phyloP scores from a whole-genome alignment of 1,284 basidiomycete genomes.

The Puccinia coronata region DNA sequence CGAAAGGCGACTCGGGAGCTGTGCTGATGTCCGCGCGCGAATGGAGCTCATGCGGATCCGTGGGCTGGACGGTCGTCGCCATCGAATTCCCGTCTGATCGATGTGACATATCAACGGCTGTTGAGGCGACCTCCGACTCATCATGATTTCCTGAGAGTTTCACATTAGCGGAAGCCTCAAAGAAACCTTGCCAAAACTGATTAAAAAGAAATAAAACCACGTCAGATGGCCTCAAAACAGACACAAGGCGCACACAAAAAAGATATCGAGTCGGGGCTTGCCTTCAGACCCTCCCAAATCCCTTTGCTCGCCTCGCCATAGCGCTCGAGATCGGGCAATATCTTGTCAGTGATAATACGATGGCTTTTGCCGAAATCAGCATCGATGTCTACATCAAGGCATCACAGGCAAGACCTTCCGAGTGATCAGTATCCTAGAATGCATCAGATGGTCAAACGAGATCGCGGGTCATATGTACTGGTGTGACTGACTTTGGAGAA shows the following conservation, averaged over 20 bases:
- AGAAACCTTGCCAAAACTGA: constrained; percentile 59
- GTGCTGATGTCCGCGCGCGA: not conserved
- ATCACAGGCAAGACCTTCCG: not conserved
- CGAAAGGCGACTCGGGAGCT: constrained; percentile 18
- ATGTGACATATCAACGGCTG: constrained; percentile 4
- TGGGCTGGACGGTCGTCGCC: constrained; percentile 13
- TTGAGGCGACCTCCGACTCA: constrained; percentile 24
- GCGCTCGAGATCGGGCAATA: constrained; percentile 35
- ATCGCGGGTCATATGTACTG: too few relatives aligned
- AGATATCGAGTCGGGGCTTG: not conserved
- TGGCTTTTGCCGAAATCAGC: constrained; percentile 33
- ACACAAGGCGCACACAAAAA: too few relatives aligned
- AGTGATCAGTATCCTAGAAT: not conserved
- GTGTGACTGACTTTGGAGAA: constrained; percentile 39
- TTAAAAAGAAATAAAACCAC: not conserved
- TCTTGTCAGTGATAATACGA: constrained; percentile 43
- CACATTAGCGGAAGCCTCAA: constrained; percentile 58
- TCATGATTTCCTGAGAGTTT: constrained; percentile 52
- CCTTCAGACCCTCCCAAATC: constrained; percentile 46
- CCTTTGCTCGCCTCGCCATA: constrained; percentile 45
- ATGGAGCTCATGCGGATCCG: not conserved
- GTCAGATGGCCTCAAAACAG: not conserved
- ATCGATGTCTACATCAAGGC: constrained; percentile 40
- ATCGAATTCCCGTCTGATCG: constrained; percentile 9
- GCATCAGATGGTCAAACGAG: too few relatives aligned